A percentile compares a stretch with the other conserved stretches of the same genome.
phyloP scores from a whole-genome alignment of 192 early-diverging fungal species.

The Backusella mclennaniae region DNA sequence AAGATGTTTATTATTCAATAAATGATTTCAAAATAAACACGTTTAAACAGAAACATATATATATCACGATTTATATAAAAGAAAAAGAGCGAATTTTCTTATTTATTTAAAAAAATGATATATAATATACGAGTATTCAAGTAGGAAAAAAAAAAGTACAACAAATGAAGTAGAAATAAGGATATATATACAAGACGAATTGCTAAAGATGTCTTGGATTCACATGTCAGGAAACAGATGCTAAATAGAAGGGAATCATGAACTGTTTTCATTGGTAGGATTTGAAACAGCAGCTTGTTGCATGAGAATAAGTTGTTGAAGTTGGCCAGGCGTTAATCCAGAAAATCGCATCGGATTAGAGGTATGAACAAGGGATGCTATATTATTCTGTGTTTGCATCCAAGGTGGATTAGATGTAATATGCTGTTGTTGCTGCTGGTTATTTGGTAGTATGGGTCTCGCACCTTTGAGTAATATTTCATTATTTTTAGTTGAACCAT shows the following conservation, averaged over 20 bases:
- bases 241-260: neutral
- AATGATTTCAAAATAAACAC: too few species aligned
- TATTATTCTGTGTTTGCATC: constrained; percentile 6
- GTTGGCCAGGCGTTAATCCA: neutral
- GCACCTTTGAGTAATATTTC: neutral
- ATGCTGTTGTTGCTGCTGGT: neutral
- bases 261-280: neutral
- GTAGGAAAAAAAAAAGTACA: too few species aligned
- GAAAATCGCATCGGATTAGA: neutral
- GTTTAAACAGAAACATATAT: too few species aligned
- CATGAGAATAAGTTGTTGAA: constrained; percentile 5
- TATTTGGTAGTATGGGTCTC: neutral
- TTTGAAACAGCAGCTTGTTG: constrained; percentile 6
- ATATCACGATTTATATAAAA: too few species aligned
- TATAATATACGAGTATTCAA: too few species aligned
- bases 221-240: neutral
- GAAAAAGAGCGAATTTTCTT: too few species aligned
- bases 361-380: neutral
- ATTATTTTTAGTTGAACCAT: neutral
- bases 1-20: too few species aligned
- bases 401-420: neutral
- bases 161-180: neutral
- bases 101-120: too few species aligned
- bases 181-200: neutral
- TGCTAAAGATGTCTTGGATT: neutral